Base-by-base conservation (phyloP, 371 early-diverging fungal genomes). In the Phascolomyces articulosus region DNA sequence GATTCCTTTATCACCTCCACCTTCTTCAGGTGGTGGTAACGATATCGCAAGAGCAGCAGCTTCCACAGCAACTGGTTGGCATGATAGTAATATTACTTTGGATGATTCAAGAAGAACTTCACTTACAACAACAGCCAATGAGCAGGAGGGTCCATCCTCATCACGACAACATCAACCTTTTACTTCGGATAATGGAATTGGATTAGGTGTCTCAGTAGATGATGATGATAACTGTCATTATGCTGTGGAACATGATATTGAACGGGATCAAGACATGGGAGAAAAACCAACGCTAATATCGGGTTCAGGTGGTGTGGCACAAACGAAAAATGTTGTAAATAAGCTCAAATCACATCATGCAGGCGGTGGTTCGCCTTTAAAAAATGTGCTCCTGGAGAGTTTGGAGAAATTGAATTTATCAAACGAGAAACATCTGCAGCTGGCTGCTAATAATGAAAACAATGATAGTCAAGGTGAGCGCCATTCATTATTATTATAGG, bases 331-430 rank as follows among this genome's bases (percentile, higher is more conserved):
- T 24, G 24, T 81, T 1, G 78, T 81, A 0, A 60, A 65, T 28
- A 69, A 66, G n/a, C 67, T 81, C 18, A 78, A 78, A 24, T 68
- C 72, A 9, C 69, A 59, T 34, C 34, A 34, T 34, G 11, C 34
- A 11, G 34, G 34, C 59, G 76, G 68, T 20, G 76, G 68, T 20
- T 65, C 67, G 8, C 40, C 58, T 0, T 57, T 78, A 13, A 77
- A 73, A 47, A 73, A 75, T n/a, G 66, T 74, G 40, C 68, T 78
- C 16, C 58, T 71, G 40, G 77, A 81, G 51, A 78, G 73, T 31
- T 58, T 81, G 18, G 78, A 66, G 31, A 69, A 68, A 24, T 47
- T 72, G 58, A 67, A 63, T 61, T 56, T 66, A 28, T 20, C 34
- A 54, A 53, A 62, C 11, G 34, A 34, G 11, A 34, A 11, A 34